These are phyloP conservation scores for Saprolegnia diclina DNA, from an alignment of 352 stramenopile genomes.

Conservation along the genomic window DNA sequence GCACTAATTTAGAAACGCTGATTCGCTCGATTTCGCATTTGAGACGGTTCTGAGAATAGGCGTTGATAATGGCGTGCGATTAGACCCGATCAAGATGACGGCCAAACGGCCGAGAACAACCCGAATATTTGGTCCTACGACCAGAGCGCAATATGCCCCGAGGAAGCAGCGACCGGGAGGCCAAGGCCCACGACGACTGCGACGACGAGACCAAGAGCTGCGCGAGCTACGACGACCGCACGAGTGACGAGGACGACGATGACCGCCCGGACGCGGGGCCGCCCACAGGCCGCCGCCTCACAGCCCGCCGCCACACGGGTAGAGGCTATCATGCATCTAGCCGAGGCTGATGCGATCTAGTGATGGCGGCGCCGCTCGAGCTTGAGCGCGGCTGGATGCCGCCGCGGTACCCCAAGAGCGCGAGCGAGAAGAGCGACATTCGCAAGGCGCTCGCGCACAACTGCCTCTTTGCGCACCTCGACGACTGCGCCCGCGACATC, in stretches of 20 bases:
- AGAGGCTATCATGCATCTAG: conserved; percentile 28
- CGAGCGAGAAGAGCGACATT: conserved; percentile 46
- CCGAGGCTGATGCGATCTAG: conserved; percentile 1
- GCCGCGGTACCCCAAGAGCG: conserved; percentile 48
- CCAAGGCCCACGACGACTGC: conserved; percentile 32
- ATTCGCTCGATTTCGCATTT: no score
- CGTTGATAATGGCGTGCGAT: no score
- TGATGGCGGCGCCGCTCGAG: conserved; percentile 29
- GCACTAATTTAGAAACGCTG: no score
- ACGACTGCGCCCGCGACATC: conserved; percentile 56
- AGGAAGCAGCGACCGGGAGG: conserved; percentile 12
- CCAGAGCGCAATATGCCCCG: not conserved
- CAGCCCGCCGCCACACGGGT: conserved; percentile 14
- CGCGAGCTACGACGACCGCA: not conserved
- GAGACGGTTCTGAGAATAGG: no score
- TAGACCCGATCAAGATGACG: not conserved
- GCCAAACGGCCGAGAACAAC: not conserved
- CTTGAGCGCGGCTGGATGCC: conserved; percentile 47
- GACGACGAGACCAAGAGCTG: conserved; percentile 29
- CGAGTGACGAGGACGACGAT: conserved; percentile 35
- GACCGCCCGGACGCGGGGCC: conserved; percentile 35
- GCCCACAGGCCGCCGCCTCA: conserved; percentile 35
- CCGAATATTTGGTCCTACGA: not conserved
- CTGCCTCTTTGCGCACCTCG: conserved; percentile 60
- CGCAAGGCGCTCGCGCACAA: conserved; percentile 53